phyloP scores from a whole-genome alignment of 2,329 filamentous ascomycete species.

The Colletotrichum sp. region DNA sequence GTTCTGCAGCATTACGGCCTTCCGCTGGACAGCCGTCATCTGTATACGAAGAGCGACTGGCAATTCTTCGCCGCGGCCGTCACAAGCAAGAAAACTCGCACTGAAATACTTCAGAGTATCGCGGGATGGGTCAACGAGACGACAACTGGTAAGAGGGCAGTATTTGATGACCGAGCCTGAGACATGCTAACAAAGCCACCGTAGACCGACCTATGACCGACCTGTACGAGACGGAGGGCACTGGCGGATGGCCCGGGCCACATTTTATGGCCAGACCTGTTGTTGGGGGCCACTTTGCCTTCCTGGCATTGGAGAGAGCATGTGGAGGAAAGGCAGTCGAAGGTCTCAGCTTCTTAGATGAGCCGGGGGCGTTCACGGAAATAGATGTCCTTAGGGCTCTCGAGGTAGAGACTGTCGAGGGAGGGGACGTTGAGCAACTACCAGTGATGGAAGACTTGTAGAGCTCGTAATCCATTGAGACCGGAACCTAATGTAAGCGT shows the following conservation, averaged over 20 bases:
- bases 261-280: conserved; percentile 84
- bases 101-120: conserved; percentile 75
- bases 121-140: conserved; percentile 88
- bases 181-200: neutral
- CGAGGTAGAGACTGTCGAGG: conserved; percentile 25
- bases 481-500: neutral
- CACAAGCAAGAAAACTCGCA: conserved; percentile 69
- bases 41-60: conserved; percentile 92
- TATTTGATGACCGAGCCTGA: neutral
- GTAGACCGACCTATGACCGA: conserved; percentile 78
- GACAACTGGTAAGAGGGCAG: conserved; percentile 54
- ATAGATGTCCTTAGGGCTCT: conserved; percentile 39
- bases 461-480: neutral
- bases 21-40: conserved; percentile 79
- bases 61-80: conserved; percentile 88
- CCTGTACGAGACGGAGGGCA: conserved; percentile 80
- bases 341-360: conserved; percentile 57
- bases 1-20: conserved; percentile 84
- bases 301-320: conserved; percentile 79
- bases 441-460: neutral
- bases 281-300: conserved; percentile 85
- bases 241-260: conserved; percentile 75
- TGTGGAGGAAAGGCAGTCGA: conserved; percentile 73
- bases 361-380: conserved; percentile 28
- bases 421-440: conserved; percentile 5